These are phyloP conservation scores for Colletotrichum magnum DNA, from an alignment of 2,329 filamentous ascomycete genomes.

Conservation along the genomic window DNA sequence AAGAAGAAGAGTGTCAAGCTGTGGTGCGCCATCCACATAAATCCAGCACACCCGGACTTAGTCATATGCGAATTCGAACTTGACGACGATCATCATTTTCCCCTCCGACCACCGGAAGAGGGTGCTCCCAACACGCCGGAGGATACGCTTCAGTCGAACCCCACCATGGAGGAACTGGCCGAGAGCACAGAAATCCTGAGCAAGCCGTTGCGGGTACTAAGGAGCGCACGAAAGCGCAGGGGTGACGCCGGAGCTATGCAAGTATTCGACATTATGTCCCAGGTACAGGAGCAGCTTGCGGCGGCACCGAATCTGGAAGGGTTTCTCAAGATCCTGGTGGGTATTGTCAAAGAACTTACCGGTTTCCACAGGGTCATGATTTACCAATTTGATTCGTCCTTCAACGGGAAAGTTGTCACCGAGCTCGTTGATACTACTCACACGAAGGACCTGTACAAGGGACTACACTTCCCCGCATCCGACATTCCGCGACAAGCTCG, in stretches of 20 bases:
- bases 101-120: constrained; percentile 75
- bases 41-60: constrained; percentile 75
- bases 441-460: constrained; percentile 88
- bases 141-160: constrained; percentile 81
- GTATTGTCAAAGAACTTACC: constrained; percentile 89
- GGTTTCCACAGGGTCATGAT: constrained; percentile 95
- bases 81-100: constrained; percentile 80
- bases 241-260: constrained; percentile 89
- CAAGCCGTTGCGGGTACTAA: constrained; percentile 81
- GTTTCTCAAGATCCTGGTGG: constrained; percentile 86
- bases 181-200: constrained; percentile 83
- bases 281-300: constrained; percentile 89
- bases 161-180: constrained; percentile 79
- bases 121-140: constrained; percentile 74
- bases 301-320: constrained; percentile 77
- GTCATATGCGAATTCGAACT: constrained; percentile 92
- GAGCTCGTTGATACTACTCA: constrained; percentile 86
- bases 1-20: constrained; percentile 74
- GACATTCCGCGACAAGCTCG: constrained; percentile 89
- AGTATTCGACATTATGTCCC: constrained; percentile 92
- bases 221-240: constrained; percentile 80
- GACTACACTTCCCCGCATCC: constrained; percentile 88
- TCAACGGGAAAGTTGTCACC: constrained; percentile 89
- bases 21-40: constrained; percentile 90
- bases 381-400: constrained; percentile 87